These are phyloP conservation scores for Artemisia annua DNA, from an alignment of 129 eudicot genomes.

Conservation along the genomic window DNA sequence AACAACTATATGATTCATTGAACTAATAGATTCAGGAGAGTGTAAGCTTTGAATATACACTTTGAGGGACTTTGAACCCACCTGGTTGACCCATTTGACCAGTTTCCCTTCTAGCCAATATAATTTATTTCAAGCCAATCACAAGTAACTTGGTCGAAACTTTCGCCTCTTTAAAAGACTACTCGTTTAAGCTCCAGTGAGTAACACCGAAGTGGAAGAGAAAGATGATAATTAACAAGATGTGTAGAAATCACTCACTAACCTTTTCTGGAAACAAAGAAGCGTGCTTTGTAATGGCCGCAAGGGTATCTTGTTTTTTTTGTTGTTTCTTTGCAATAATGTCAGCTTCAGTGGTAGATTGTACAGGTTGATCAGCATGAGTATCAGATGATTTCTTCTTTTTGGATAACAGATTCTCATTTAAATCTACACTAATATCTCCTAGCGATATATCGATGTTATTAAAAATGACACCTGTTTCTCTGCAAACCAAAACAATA, in stretches of 20 bases:
- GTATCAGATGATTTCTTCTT: constrained; percentile 43
- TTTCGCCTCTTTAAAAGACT: background rate
- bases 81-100: background rate
- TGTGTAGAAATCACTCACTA: constrained; percentile 19
- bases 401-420: constrained; percentile 58
- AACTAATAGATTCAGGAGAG: background rate
- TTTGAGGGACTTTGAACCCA: background rate
- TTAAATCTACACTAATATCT: constrained; percentile 51
- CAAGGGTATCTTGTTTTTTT: constrained; percentile 44
- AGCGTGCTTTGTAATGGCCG: constrained; percentile 45
- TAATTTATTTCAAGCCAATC: background rate
- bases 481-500: constrained; percentile 47
- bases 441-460: constrained; percentile 68
- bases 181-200: background rate
- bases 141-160: background rate
- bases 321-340: constrained; percentile 42
- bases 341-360: constrained; percentile 36
- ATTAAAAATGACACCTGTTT: constrained; percentile 59
- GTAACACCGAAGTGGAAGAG: background rate
- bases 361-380: constrained; percentile 34
- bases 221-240: constrained; percentile 12
- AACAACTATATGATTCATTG: background rate
- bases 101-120: no score
- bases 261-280: constrained; percentile 83
- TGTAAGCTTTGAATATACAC: background rate